Base-by-base conservation (phyloP, 768 basidiomycete species). In the Coprinopsis sp. region DNA sequence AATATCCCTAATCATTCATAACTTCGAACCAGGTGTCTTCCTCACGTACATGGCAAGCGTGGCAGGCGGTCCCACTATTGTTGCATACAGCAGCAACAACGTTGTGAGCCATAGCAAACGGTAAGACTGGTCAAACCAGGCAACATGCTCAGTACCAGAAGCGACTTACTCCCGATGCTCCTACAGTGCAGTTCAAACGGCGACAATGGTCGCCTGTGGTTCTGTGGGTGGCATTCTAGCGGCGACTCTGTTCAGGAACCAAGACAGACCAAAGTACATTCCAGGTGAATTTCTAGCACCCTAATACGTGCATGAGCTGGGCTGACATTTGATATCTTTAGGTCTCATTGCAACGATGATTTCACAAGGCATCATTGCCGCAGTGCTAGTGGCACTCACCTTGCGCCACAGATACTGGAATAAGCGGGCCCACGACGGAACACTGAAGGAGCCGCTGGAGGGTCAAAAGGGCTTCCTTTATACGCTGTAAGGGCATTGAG, bases 101-200 rank as follows among this genome's bases (percentile, higher is more conserved):
- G 72, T 75, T 4, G 71, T 73, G 6, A 69, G 72, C 12, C 73
- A 75, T 42, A 72, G 70, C 42, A 75, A 74, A 60, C 64, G 63
- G 67, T 67, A 44, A 23, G 48, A 33, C 11, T 21, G 6, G 16
- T 19, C 18, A 39, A 10, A 22, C 30, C 30, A 8, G 8, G 8
- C 30, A 31, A 31, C 10, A 4, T 31, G 30, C n/a, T n/a, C 30
- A 22, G 22, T 6, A 5, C 45, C 6, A 24, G 7, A 6, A 23
- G 7, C 16, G 6, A 6, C 16, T 24, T 14, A 24, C 38, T 4
- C 16, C 37, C 25, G 21, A 21, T 24, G 24, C 12, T 44, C 33
- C 14, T 34, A 16, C 18, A 67, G 61, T 46, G 63, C 62, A 14
- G 64, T 68, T n/a, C 60, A 62, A 47, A 69, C 65, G 33, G 73